phyloP scores from a whole-genome alignment of 1,139 yeast species.

The Suhomyces taliae region DNA sequence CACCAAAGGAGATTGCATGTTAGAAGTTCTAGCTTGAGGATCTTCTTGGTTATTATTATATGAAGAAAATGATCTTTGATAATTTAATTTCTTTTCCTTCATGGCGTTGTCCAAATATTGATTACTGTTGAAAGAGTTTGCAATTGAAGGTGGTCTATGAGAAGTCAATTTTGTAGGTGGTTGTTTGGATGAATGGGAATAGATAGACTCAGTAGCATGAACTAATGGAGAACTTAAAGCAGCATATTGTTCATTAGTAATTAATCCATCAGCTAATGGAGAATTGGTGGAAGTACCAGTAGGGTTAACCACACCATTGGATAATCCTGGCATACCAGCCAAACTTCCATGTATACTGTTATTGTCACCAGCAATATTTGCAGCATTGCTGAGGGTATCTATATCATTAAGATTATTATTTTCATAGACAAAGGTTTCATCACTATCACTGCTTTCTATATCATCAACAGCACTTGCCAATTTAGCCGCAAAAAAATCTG shows the following conservation, averaged over 20 bases:
- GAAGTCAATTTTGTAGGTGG: neutral
- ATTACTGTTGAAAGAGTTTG: constrained; percentile 25
- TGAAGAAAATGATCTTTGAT: constrained; percentile 17
- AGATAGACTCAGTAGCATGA: constrained; percentile 12
- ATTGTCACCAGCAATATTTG: constrained; percentile 11
- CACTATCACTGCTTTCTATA: constrained; percentile 80
- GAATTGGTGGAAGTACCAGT: constrained; percentile 6
- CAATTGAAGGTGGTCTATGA: constrained; percentile 15
- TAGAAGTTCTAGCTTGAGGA: constrained; percentile 6
- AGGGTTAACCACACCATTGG: constrained; percentile 8
- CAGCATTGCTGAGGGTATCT: constrained; percentile 14
- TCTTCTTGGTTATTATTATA: constrained; percentile 14
- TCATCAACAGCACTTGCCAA: constrained; percentile 94
- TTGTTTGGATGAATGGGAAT: constrained; percentile 17
- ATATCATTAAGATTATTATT: constrained; percentile 35
- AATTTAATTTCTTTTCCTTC: constrained; percentile 15
- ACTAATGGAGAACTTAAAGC: constrained; percentile 5
- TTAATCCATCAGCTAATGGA: constrained; percentile 6
- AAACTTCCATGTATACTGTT: constrained; percentile 16
- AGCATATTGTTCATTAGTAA: constrained; percentile 6
- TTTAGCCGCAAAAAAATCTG: constrained; percentile 92
- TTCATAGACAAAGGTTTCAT: constrained; percentile 93
- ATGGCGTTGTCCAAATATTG: constrained; percentile 20
- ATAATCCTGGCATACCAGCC: neutral
- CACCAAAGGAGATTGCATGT: constrained; percentile 8